Conservation (phyloP, 73 alveolate species). For the Tetrahymena malaccensis region DNA sequence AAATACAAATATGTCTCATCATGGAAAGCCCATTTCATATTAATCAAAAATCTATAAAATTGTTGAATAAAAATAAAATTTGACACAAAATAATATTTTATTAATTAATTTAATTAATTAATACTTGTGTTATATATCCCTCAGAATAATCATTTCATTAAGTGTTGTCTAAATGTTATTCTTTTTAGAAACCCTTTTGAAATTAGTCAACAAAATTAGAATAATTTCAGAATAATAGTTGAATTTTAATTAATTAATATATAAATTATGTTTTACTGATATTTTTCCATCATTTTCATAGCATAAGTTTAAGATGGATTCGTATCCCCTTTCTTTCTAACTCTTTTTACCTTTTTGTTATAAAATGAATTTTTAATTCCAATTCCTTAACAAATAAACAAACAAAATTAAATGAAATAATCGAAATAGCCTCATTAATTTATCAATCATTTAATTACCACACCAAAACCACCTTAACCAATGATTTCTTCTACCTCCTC, state of each 20-base stretch:
- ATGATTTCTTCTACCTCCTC: background rate
- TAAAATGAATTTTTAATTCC: background rate
- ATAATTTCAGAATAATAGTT: background rate
- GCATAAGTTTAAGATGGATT: background rate
- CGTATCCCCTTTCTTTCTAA: background rate
- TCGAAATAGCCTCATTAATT: too few species aligned
- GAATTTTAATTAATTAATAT: background rate
- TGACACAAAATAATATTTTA: background rate
- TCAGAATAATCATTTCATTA: background rate
- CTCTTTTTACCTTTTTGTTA: background rate
- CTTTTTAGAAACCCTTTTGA: background rate
- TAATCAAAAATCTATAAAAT: background rate
- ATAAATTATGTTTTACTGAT: background rate
- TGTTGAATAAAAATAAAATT: background rate
- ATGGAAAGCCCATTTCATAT: background rate
- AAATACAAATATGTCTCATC: background rate
- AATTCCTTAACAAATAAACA: too few species aligned
- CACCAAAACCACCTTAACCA: background rate
- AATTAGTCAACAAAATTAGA: background rate
- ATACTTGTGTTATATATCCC: background rate
- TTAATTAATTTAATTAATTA: background rate
- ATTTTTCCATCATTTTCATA: background rate
- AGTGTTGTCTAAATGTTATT: background rate
- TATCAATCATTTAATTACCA: background rate
- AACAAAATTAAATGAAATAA: background rate